Base-by-base conservation (phyloP, 1,139 yeast genomes). In the Sporopachydermia cereana region DNA sequence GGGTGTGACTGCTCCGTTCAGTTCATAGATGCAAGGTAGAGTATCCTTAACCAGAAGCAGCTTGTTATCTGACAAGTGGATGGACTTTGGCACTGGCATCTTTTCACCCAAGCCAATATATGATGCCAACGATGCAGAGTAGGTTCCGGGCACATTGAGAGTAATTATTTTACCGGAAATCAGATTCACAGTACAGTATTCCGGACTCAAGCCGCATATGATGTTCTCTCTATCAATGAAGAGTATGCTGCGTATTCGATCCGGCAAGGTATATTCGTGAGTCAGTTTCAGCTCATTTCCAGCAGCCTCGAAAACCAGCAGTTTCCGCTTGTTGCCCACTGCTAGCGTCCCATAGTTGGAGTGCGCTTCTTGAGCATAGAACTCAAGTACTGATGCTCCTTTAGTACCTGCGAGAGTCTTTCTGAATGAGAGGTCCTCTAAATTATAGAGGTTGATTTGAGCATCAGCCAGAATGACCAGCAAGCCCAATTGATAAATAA, bases 291-390 rank as follows among this genome's bases (percentile, higher is more conserved):
- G 58, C 45, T 62, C 65, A 12, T 58, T 49, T 45, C 62, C 64
- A 42, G 55, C 50, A 71, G 72, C 68, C 44, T 62, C 60, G 50
- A 63, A 61, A 17, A 66, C 54, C 3, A 60, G 53, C 24, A 69
- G 49, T 41, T 55, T 58, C 39, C 67, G 50, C 47, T 62, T 62
- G 2, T 64, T 57, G 2, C 60, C 63, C 27, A 66, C 60, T 7
- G 62, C 66, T 20, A 69, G 53, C 25, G 44, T 21, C 24, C 25
- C 41, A 16, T 31, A 17, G 29, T 43, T 16, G 22, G 39, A 24
- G 3, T 25, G 18, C 29, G 25, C 3, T 42, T 47, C 44, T 14
- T 45, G 41, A 27, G 55, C 56, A 18, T 52, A 53, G 0, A 55
- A 51, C 5, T 58, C 58, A 46, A 64, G 61, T 1, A 53, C 50